Base-by-base conservation (phyloP, 1,139 yeast species). In the Lodderomyces parapsilosis region DNA sequence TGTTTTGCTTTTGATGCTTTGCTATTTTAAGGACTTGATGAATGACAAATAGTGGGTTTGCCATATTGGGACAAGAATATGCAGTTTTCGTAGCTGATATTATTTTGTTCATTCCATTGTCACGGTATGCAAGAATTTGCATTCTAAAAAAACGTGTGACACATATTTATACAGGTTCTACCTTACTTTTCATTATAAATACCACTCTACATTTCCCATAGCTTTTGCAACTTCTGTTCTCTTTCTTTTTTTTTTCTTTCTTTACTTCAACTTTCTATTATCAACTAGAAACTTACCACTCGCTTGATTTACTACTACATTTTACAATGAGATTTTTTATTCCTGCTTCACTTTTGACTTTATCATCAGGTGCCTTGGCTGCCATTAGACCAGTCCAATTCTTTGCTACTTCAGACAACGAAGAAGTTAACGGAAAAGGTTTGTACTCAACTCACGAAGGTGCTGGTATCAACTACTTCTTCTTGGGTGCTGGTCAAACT, bases 381-480 rank as follows among this genome's bases (percentile, higher is more conserved):
- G 57, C 60, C 39, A 41, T 58, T 33, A 40, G 50, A 36, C 43
- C 37, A 18, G 45, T 54, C 27, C 51, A 47, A 39, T 52, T 62
- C 19, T 47, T 38, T 38, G 59, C 53, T 41, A 39, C 52, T 39
- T 62, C 74, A 11, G 54, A 59, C 35, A 48, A 53, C 42, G 41
- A 38, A 25, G 52, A 49, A 13, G 38, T 60, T 40, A 49, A 56
- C 50, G 66, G 65, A 20, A 43, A 57, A 28, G 71, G 67, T 36
- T 50, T 76, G 38, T 47, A 56, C 36, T 51, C 66, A 24, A 49
- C 50, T 37, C 83, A 77, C 55, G 81, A 74, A 59, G 84, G 84
- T 57, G 83, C 84, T 39, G 84, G 75, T 47, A 60, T 76, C 53
- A 67, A 73, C 63, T 77, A 73, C 57, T 55, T 69, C 40, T 68